These are phyloP conservation scores for Solanum acaule DNA, from an alignment of 257 asterid species.

Conservation along the genomic window DNA sequence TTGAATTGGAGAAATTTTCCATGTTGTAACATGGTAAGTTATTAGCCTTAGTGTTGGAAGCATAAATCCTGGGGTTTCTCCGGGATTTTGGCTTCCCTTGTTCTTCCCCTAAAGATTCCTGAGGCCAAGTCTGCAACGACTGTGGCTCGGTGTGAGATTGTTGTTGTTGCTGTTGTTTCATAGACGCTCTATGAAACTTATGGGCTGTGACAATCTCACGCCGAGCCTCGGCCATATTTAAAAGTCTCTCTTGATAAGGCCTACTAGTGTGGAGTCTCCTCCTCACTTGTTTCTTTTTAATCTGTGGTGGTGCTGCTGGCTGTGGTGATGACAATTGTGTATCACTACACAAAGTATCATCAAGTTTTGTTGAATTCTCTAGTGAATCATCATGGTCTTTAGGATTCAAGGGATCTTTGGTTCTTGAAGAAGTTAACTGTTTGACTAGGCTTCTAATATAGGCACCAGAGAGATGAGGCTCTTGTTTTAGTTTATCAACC, in stretches of 20 bases:
- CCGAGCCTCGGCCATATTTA: slow-evolving; percentile 98
- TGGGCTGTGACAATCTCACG: slow-evolving; percentile 92
- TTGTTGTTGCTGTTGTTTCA: slow-evolving; percentile 48
- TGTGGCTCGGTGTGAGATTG: slow-evolving; percentile 19
- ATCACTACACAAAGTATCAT: slow-evolving; percentile 22
- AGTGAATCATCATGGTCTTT: slow-evolving; percentile 30
- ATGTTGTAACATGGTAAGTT: slow-evolving; percentile 14
- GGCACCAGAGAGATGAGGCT: slow-evolving; percentile 84
- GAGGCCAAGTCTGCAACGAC: slow-evolving; percentile 32
- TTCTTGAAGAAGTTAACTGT: slow-evolving; percentile 69
- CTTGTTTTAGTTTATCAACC: slow-evolving; percentile 38
- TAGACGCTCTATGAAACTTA: slow-evolving; percentile 87
- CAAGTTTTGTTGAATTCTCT: slow-evolving; percentile 20
- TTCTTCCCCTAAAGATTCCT: slow-evolving; percentile 31
- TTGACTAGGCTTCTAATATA: slow-evolving; percentile 87
- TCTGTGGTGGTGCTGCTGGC: slow-evolving; percentile 20
- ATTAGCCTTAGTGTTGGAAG: slow-evolving; percentile 33
- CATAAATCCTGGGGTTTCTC: slow-evolving; percentile 60
- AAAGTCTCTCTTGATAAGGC: slow-evolving; percentile 93
- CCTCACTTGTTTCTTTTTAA: slow-evolving; percentile 64
- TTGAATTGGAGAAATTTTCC: slow-evolving; percentile 35
- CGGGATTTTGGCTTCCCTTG: slow-evolving; percentile 37
- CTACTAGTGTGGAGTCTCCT: slow-evolving; percentile 86
- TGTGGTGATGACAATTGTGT: slow-evolving; percentile 5
- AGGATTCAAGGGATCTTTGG: slow-evolving; percentile 46